A percentile compares a stretch with the other conserved stretches of the same genome.
Evolutionary conservation across 257 asterid genomes (phyloP).

Genomic region (Jacaranda mimosifolia): DNA sequence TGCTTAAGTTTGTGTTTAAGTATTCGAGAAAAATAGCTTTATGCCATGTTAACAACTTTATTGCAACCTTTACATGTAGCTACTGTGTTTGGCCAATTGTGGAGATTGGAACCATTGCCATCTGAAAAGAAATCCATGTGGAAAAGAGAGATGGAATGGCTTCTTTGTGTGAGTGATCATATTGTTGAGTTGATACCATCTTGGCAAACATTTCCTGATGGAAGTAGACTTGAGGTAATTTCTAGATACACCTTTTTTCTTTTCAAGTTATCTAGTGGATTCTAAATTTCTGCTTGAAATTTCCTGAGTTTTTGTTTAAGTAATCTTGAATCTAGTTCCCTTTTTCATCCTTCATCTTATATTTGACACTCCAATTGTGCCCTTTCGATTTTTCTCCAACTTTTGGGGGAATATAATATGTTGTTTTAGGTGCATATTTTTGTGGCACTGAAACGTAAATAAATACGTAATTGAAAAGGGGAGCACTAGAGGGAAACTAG

Average conservation of each 20-base stretch:
- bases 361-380: background rate
- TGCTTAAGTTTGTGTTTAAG: too few species aligned
- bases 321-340: background rate
- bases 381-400: background rate
- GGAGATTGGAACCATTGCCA: constrained; percentile 92
- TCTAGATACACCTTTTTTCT: background rate
- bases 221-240: constrained; percentile 82
- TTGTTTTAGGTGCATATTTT: background rate
- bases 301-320: too few species aligned
- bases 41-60: constrained; percentile 4
- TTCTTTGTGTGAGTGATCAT: constrained; percentile 82
- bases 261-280: too few species aligned
- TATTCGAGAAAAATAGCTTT: background rate
- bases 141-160: constrained; percentile 93
- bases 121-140: constrained; percentile 82
- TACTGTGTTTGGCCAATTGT: constrained; percentile 89
- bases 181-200: constrained; percentile 84
- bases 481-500: background rate
- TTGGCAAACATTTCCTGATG: constrained; percentile 84
- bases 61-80: constrained; percentile 51
- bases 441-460: constrained; percentile 2
- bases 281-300: too few species aligned
- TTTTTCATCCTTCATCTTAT: background rate
- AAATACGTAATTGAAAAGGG: background rate
- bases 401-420: background rate